Evolutionary conservation across 1,284 basidiomycete genomes (phyloP).

Genomic region (Taiwanofungus camphoratus): DNA sequence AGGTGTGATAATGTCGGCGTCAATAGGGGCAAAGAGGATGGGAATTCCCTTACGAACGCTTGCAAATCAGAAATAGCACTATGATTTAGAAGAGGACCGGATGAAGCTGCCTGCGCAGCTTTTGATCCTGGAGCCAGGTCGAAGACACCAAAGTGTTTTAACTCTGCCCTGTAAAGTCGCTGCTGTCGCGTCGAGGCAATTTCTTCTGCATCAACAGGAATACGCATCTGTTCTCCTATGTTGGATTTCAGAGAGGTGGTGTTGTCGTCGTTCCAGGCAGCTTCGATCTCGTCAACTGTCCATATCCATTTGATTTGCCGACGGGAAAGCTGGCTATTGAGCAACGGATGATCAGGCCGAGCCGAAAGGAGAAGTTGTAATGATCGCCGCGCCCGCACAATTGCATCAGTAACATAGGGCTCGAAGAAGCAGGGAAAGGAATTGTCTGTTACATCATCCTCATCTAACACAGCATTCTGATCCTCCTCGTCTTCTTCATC

Average conservation of each 20-base stretch:
- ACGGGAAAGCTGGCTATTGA: slow-evolving; percentile 28
- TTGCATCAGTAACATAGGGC: slow-evolving; percentile 37
- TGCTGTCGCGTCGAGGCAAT: not conserved
- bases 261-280: slow-evolving; percentile 31
- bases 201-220: slow-evolving; percentile 7
- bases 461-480: slow-evolving; percentile 13
- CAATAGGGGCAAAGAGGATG: slow-evolving; percentile 49
- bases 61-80: slow-evolving; percentile 29
- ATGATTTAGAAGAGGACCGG: slow-evolving; percentile 14
- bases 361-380: slow-evolving; percentile 57
- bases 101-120: slow-evolving; percentile 7
- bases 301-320: slow-evolving; percentile 60
- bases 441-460: slow-evolving; percentile 31
- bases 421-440: slow-evolving; percentile 59
- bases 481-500: slow-evolving; percentile 12
- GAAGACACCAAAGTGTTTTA: slow-evolving; percentile 51
- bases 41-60: slow-evolving; percentile 51
- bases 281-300: slow-evolving; percentile 46
- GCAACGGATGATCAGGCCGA: slow-evolving; percentile 51
- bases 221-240: not conserved
- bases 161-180: slow-evolving; percentile 18
- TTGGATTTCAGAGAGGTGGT: not conserved
- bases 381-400: slow-evolving; percentile 62
- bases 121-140: slow-evolving; percentile 58
- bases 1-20: slow-evolving; percentile 59